Conservation (phyloP, 2,329 filamentous ascomycete genomes). For the Elsinoe perseae region DNA sequence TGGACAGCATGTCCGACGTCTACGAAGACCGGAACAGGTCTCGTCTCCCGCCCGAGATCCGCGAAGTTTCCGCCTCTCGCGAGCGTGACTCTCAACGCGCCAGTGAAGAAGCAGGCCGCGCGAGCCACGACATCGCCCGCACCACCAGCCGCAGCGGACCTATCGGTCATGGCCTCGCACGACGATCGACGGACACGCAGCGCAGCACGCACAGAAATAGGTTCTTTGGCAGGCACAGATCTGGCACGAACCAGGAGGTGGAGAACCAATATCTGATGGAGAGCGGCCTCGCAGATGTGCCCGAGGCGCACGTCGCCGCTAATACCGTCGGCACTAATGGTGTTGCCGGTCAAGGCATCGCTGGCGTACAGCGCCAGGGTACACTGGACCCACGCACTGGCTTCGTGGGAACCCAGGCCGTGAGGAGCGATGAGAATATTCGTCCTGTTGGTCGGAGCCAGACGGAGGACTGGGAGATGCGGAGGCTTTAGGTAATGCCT, state of each 20-base stretch:
- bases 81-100: conserved; percentile 26
- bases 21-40: conserved; percentile 48
- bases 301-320: conserved; percentile 25
- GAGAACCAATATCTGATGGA: conserved; percentile 29
- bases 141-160: conserved; percentile 24
- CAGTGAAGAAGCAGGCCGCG: conserved; percentile 16
- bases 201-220: conserved; percentile 48
- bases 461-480: conserved; percentile 18
- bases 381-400: background rate
- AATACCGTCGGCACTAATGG: background rate
- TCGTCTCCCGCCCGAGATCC: conserved; percentile 37
- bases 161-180: conserved; percentile 23
- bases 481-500: background rate
- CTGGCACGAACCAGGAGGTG: conserved; percentile 19
- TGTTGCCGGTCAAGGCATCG: background rate
- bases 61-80: conserved; percentile 30
- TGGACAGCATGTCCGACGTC: conserved; percentile 56
- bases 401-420: background rate
- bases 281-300: conserved; percentile 32
- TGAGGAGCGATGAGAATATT: background rate
- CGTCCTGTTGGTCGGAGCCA: conserved; percentile 4
- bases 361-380: background rate
- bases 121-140: conserved; percentile 23
- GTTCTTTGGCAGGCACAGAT: conserved; percentile 48
- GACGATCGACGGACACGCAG: conserved; percentile 25